A percentile compares a stretch with the other conserved stretches of the same genome.
phyloP scores from a whole-genome alignment of 2,329 filamentous ascomycete genomes.

The Trichophyton mentagrophytes region DNA sequence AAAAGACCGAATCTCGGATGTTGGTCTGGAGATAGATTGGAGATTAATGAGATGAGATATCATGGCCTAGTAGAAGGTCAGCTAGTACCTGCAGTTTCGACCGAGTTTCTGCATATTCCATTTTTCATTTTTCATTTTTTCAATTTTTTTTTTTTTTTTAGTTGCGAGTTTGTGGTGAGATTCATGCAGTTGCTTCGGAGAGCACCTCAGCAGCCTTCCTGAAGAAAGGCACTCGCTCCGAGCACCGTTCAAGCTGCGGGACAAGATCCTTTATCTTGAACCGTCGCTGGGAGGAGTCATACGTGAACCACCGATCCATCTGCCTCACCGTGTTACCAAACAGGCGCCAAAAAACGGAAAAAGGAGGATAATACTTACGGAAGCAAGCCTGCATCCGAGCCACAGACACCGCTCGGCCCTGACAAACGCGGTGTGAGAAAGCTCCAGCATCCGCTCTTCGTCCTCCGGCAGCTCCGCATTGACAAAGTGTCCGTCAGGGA shows the following conservation, averaged over 20 bases:
- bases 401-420: slow-evolving; percentile 42
- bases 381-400: slow-evolving; percentile 34
- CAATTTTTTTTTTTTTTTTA: not conserved
- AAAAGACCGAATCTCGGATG: not conserved
- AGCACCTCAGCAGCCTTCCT: not conserved
- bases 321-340: slow-evolving; percentile 10
- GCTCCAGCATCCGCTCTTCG: slow-evolving; percentile 42
- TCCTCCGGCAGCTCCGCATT: slow-evolving; percentile 37
- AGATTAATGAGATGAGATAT: not conserved
- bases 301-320: slow-evolving; percentile 31
- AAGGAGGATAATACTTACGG: slow-evolving; percentile 22
- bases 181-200: not conserved
- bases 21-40: no score
- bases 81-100: no score
- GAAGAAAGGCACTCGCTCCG: slow-evolving; percentile 2
- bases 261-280: slow-evolving; percentile 26
- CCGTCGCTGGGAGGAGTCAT: slow-evolving; percentile 19
- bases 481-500: slow-evolving; percentile 40
- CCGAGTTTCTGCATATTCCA: no score
- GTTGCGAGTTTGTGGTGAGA: not conserved
- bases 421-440: slow-evolving; percentile 36
- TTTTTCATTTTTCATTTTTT: not conserved
- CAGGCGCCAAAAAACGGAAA: not conserved
- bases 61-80: no score
- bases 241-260: slow-evolving; percentile 7